Conservation (phyloP, 441 rosid species). For the Mallotus repandus region DNA sequence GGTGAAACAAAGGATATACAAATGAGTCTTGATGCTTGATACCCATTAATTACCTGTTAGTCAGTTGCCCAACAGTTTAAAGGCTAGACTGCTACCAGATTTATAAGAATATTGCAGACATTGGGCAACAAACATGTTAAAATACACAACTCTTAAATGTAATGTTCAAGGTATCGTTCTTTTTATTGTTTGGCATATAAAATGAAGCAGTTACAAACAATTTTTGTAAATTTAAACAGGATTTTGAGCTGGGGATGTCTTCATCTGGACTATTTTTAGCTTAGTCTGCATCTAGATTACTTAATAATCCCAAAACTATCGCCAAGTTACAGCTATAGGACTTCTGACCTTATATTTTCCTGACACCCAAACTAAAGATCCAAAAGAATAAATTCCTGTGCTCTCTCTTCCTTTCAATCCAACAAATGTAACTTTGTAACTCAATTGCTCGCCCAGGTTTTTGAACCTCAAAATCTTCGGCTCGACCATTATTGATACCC, state of each 20-base stretch:
- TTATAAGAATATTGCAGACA: no score
- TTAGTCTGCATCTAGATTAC: neutral
- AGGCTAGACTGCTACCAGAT: no score
- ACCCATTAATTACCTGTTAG: no score
- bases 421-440: slow-evolving; percentile 46
- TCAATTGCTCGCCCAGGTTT: slow-evolving; percentile 40
- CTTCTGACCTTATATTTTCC: slow-evolving; percentile 61
- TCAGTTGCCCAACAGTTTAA: no score
- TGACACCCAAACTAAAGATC: slow-evolving; percentile 57
- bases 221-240: neutral
- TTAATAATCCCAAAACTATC: slow-evolving; percentile 12
- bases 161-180: neutral
- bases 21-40: no score
- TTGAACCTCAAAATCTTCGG: slow-evolving; percentile 45
- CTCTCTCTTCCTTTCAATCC: slow-evolving; percentile 12
- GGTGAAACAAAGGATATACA: neutral
- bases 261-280: neutral
- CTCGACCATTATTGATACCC: slow-evolving; percentile 49
- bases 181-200: neutral
- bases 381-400: slow-evolving; percentile 32
- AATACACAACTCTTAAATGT: neutral
- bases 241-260: neutral
- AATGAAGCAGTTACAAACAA: slow-evolving; percentile 1
- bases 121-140: no score
- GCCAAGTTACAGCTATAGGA: slow-evolving; percentile 72